Evolutionary conservation across 768 basidiomycete genomes (phyloP).

Genomic region (Suillus clintonianus): DNA sequence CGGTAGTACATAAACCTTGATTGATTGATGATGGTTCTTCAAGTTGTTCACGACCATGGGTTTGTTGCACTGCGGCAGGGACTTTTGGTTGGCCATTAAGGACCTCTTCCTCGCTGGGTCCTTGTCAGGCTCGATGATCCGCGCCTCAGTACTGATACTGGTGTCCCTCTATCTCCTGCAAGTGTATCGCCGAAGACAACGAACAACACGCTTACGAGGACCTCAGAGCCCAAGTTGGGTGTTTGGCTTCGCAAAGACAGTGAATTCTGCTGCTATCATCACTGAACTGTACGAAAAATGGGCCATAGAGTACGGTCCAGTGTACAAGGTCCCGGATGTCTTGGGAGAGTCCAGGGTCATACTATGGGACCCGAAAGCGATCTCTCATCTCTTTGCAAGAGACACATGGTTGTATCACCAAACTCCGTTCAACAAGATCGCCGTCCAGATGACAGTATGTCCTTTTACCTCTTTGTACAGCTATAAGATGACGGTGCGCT

Average conservation of each 20-base stretch:
- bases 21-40: too few relatives aligned
- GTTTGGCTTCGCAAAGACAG: conserved; percentile 36
- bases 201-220: conserved; percentile 38
- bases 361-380: conserved; percentile 47
- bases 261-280: conserved; percentile 20
- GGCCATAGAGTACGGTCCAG: conserved; percentile 45
- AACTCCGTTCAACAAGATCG: conserved; percentile 32
- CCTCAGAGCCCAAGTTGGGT: conserved; percentile 42
- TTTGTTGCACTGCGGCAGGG: background rate
- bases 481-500: too few relatives aligned
- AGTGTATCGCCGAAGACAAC: background rate
- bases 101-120: background rate
- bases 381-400: conserved; percentile 47
- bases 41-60: background rate
- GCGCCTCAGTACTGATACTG: background rate
- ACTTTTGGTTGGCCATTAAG: background rate
- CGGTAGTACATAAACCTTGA: too few relatives aligned
- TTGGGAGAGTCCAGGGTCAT: conserved; percentile 34
- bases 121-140: background rate
- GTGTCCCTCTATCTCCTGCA: background rate
- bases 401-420: conserved; percentile 47
- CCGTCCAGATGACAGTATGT: conserved; percentile 44
- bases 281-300: conserved; percentile 42
- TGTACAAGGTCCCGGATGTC: conserved; percentile 38
- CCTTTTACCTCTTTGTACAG: too few relatives aligned